Evolutionary conservation across 768 basidiomycete species (phyloP).

Genomic region (Paxillus ammoniavirescens): DNA sequence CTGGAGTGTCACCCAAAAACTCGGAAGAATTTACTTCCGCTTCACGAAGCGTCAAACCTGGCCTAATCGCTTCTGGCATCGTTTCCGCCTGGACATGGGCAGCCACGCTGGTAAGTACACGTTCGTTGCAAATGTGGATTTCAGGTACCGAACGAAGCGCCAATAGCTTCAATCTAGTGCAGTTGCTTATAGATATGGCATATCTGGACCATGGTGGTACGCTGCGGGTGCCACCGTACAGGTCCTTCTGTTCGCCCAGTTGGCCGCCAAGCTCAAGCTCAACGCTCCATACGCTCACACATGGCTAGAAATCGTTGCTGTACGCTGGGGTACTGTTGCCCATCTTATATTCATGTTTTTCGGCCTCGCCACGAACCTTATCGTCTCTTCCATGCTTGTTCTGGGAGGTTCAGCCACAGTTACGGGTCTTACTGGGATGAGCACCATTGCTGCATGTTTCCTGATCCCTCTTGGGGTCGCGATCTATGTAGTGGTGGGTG

Average conservation of each 20-base stretch:
- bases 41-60: constrained; percentile 83
- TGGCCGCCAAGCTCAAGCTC: constrained; percentile 88
- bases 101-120: constrained; percentile 57
- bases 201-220: constrained; percentile 90
- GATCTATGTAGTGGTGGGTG: constrained; percentile 85
- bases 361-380: constrained; percentile 87
- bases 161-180: constrained; percentile 73
- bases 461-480: constrained; percentile 85
- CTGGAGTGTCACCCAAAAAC: constrained; percentile 71
- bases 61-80: constrained; percentile 89
- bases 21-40: constrained; percentile 86
- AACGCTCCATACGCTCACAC: constrained; percentile 89
- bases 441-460: constrained; percentile 88
- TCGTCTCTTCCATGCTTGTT: constrained; percentile 85
- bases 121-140: not conserved
- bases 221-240: constrained; percentile 88
- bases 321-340: constrained; percentile 75
- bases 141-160: constrained; percentile 8
- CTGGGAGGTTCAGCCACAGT: constrained; percentile 87
- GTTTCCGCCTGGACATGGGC: constrained; percentile 95
- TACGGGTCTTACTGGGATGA: constrained; percentile 85
- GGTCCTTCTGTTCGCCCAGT: constrained; percentile 86
- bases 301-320: constrained; percentile 82
- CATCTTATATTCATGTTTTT: constrained; percentile 90
- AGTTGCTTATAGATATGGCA: constrained; percentile 81